Evolutionary conservation across 2,329 filamentous ascomycete genomes (phyloP), one percentile per base, ranked within the genome.

Genomic region (Fusarium abutilonis): DNA sequence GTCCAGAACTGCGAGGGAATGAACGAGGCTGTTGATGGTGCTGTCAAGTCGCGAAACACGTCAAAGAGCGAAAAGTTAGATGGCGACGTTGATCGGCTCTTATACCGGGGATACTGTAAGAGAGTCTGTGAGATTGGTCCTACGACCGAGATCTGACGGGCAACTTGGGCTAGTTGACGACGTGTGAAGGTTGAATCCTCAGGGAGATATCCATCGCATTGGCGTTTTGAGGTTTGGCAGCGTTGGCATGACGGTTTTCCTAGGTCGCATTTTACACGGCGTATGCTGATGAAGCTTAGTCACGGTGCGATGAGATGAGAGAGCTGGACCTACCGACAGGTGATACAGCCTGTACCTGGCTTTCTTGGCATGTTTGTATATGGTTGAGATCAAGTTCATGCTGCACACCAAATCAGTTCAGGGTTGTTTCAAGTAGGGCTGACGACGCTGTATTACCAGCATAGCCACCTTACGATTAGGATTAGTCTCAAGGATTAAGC

Each of bases 181-280:
- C 75, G 71, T 9, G 72, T 70, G 5, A 75, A 51, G 10, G 56
- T 66, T 3, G 69, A 63, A 6, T 62, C 55, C 2, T 63, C 48
- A 0, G 65, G 50, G 1, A 72, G 56, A 52, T 77, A 77, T 13
- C 75, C 75, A 48, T 76, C 75, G 51, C 75, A 77, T 10, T 61
- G 66, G 2, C 75, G 73, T 45, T 66, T 66, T 6, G 68, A 60
- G 7, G 23, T 64, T 19, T 60, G 13, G 14, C 68, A 75, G 29
- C 69, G 68, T 6, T 61, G 61, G 50, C 75, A 77, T 2, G 44
- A 43, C 0, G 75, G 75, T 34, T 70, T 73, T 14, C 57, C 47
- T 60, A 75, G 72, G 52, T 77, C 75, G 52, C 75, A 77, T 41
- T 76, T 76, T 4, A 77, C 71, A 19, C 74, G 73, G 1, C 75